These are phyloP conservation scores for Dioscorea cayenensis DNA, from an alignment of 116 monocot species.

Conservation along the genomic window DNA sequence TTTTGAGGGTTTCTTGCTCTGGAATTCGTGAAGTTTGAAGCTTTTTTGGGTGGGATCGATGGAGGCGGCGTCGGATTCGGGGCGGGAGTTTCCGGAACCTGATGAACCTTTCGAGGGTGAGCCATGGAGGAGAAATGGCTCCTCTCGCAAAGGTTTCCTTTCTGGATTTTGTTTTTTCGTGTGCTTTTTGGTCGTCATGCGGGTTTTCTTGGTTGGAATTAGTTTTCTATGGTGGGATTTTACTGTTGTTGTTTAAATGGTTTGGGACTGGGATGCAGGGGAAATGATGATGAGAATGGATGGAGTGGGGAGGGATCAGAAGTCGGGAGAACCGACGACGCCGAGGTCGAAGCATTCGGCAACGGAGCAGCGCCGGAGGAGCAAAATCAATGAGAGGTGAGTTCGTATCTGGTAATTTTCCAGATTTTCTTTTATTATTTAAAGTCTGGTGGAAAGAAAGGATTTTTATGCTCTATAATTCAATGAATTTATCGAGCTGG, in stretches of 20 bases:
- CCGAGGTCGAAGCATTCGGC: conserved; percentile 77
- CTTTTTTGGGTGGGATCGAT: conserved; percentile 2
- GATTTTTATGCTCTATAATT: neutral
- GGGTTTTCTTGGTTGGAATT: neutral
- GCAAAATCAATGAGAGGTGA: conserved; percentile 77
- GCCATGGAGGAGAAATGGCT: conserved; percentile 15
- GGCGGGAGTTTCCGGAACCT: conserved; percentile 12
- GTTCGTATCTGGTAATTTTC: conserved; percentile 6
- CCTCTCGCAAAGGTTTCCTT: conserved; percentile 19
- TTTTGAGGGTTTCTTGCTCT: neutral
- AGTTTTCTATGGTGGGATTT: neutral
- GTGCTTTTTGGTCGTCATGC: neutral
- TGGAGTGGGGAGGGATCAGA: conserved; percentile 44
- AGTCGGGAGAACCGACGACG: conserved; percentile 37
- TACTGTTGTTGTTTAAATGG: neutral
- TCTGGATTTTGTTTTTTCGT: neutral
- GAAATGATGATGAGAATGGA: conserved; percentile 33
- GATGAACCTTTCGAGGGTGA: conserved; percentile 35
- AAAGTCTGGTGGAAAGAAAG: neutral
- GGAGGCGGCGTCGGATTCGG: conserved; percentile 31
- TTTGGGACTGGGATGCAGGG: conserved; percentile 4
- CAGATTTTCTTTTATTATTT: neutral
- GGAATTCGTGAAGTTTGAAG: neutral
- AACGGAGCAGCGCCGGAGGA: conserved; percentile 70
- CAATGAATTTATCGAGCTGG: neutral